Base-by-base conservation (phyloP, 352 stramenopile genomes). In the Phytopythium cucurbitacearum region DNA sequence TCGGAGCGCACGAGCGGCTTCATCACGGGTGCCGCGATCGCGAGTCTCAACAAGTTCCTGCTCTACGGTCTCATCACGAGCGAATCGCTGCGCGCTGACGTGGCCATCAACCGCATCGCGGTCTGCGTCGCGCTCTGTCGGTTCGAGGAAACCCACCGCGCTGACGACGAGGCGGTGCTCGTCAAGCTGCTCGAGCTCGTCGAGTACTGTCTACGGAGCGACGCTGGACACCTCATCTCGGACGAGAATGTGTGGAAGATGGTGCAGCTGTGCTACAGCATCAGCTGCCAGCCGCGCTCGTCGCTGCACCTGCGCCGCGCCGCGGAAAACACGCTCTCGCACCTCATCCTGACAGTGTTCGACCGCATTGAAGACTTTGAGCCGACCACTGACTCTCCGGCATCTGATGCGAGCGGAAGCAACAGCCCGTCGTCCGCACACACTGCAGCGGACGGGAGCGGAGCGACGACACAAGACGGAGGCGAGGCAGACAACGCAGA, bases 21-120 rank as follows among this genome's bases (percentile, higher is more conserved):
- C 57, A 97, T 99, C 60, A 99, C 97, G n/a, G 96, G 94, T 43
- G 91, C 91, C 0, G 95, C 96, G 13, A 91, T 99, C 57, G 95
- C 89, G 5, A 94, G 93, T 38, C 74, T 99, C 41, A 97, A 99
- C 78, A 99, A 99, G 71, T 99, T 99, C 64, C 72, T 99, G 40
- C 83, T 99, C 21, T 99, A 99, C 67, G 95, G 96, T 3, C 97
- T 99, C 60, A 91, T 99, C 56, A 94, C 81, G 37, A 69, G 65
- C 56, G 88, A 98, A 51, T 95, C 76, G 56, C 69, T 91, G 43
- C 80, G 85, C 40, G 92, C 79, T 6, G 86, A 88, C 59, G 87
- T 97, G 53, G 92, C 86, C 53, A 97, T 98, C 61, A 97, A 97
- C 54, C 81, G 88, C 45, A 97, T 98, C 65, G 95, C 96, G 0